phyloP scores from a whole-genome alignment of 768 basidiomycete genomes.

The Fibroporia radiculosa region DNA sequence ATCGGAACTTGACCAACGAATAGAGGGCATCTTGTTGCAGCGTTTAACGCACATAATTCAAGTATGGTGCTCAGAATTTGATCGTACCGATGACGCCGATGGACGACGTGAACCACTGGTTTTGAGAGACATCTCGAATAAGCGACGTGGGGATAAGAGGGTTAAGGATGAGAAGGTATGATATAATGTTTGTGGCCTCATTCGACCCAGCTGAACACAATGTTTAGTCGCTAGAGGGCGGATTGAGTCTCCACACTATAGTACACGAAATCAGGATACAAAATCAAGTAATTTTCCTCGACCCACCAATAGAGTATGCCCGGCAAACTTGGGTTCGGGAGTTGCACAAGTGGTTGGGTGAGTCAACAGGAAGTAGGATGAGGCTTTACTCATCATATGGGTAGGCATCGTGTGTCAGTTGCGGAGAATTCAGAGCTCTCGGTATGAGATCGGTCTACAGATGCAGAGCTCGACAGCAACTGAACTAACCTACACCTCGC shows the following conservation, averaged over 20 bases:
- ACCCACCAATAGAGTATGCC: conserved; percentile 95
- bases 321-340: conserved; percentile 85
- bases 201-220: background rate
- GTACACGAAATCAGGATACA: conserved; percentile 97
- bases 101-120: conserved; percentile 44
- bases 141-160: conserved; percentile 55
- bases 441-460: conserved; percentile 94
- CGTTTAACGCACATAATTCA: conserved; percentile 74
- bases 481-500: conserved; percentile 76
- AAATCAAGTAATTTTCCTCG: conserved; percentile 97
- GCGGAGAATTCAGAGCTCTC: conserved; percentile 84
- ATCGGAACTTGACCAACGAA: conserved; percentile 52
- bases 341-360: conserved; percentile 85
- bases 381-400: too few species aligned
- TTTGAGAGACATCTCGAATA: conserved; percentile 33
- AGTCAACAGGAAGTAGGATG: too few species aligned
- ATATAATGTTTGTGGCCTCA: too few species aligned
- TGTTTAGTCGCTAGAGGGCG: conserved; percentile 57
- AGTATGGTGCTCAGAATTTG: conserved; percentile 86
- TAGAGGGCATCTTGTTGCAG: conserved; percentile 72
- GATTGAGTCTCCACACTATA: conserved; percentile 75
- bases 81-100: conserved; percentile 63
- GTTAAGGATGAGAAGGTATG: conserved; percentile 73
- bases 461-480: conserved; percentile 61
- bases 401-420: conserved; percentile 82